These are phyloP conservation scores for Teratosphaeria epicoccoides DNA, from an alignment of 2,329 filamentous ascomycete species.

Conservation along the genomic window DNA sequence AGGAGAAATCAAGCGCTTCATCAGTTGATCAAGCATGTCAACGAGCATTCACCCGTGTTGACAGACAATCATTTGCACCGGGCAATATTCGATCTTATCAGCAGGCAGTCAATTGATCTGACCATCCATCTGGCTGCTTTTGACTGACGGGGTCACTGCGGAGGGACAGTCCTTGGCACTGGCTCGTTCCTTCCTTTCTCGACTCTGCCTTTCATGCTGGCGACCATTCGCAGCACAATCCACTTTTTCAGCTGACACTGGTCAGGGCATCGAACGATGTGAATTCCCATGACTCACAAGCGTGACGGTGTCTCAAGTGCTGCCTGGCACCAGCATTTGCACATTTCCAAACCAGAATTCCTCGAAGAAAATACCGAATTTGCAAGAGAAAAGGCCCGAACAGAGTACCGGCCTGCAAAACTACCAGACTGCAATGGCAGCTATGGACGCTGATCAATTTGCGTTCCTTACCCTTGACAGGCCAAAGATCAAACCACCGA, in stretches of 20 bases:
- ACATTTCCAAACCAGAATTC: no score
- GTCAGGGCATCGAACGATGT: not conserved
- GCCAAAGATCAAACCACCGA: conserved; percentile 11
- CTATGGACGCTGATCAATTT: not conserved
- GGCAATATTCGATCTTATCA: no score
- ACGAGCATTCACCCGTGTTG: no score
- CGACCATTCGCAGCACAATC: not conserved
- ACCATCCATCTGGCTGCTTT: no score
- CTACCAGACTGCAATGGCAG: not conserved
- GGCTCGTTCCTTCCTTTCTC: not conserved
- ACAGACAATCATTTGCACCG: no score
- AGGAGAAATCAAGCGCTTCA: no score
- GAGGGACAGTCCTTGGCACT: not conserved
- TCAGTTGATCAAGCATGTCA: no score
- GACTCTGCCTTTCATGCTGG: not conserved
- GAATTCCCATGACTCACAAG: not conserved
- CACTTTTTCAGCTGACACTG: no score
- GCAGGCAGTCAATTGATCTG: no score
- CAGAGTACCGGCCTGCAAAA: not conserved
- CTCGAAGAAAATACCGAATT: not conserved
- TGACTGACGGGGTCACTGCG: no score
- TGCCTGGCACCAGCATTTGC: not conserved
- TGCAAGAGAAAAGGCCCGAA: not conserved
- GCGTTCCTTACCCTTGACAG: not conserved
- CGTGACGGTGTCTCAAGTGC: not conserved